Conservation (phyloP, 2,329 filamentous ascomycete species). For the Ophiognomonia clavigignenti-juglandacearum region DNA sequence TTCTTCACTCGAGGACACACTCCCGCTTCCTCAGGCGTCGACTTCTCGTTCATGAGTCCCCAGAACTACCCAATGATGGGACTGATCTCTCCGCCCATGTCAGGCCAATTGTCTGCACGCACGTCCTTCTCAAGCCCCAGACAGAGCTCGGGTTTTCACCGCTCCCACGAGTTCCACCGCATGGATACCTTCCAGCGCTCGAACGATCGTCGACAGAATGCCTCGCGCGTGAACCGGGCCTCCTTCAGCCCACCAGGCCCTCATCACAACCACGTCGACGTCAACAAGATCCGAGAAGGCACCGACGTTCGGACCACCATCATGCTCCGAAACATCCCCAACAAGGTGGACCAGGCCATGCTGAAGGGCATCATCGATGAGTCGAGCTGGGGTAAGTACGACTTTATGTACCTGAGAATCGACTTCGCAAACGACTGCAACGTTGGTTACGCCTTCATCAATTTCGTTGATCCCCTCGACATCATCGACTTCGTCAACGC, state of each 20-base stretch:
- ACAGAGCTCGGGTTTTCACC: slow-evolving; percentile 27
- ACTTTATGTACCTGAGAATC: slow-evolving; percentile 93
- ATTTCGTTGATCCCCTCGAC: slow-evolving; percentile 75
- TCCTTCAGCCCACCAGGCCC: slow-evolving; percentile 39
- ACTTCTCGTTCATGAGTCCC: slow-evolving; percentile 19
- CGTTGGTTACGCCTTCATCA: slow-evolving; percentile 96
- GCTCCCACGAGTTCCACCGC: slow-evolving; percentile 32
- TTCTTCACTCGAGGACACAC: slow-evolving; percentile 1
- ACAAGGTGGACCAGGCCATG: slow-evolving; percentile 74
- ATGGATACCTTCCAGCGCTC: slow-evolving; percentile 30
- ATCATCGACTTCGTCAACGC: slow-evolving; percentile 71
- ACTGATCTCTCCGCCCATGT: slow-evolving; percentile 4
- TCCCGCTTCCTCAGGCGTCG: not conserved
- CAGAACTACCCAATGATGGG: slow-evolving; percentile 28
- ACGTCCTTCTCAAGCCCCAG: slow-evolving; percentile 38
- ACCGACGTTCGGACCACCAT: slow-evolving; percentile 78
- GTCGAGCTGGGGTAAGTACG: slow-evolving; percentile 76
- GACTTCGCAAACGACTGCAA: slow-evolving; percentile 82
- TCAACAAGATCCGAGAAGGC: slow-evolving; percentile 56
- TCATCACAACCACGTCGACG: slow-evolving; percentile 59
- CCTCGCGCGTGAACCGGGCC: slow-evolving; percentile 36
- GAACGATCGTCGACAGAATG: slow-evolving; percentile 45
- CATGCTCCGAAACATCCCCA: slow-evolving; percentile 93
- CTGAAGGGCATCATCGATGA: slow-evolving; percentile 77
- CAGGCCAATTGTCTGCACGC: slow-evolving; percentile 21